A percentile compares a stretch with the other conserved stretches of the same genome.
phyloP scores from a whole-genome alignment of 2,329 filamentous ascomycete genomes.

The Escovopsis sp. region DNA sequence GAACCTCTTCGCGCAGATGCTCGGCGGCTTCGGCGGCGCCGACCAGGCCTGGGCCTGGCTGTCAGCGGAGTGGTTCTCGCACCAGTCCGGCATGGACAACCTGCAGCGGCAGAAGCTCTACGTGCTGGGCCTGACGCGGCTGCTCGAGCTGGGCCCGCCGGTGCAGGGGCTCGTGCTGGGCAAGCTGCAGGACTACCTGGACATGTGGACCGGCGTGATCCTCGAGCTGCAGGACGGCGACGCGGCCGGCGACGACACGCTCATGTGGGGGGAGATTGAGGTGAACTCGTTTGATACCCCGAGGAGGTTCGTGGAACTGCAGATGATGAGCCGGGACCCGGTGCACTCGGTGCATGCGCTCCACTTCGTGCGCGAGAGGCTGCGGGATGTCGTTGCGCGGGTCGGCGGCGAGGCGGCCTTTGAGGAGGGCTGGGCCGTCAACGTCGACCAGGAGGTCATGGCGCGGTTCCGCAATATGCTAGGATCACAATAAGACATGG shows the following conservation, averaged over 20 bases:
- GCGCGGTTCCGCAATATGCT: conserved; percentile 37
- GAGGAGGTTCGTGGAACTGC: conserved; percentile 37
- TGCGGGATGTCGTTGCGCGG: conserved; percentile 43
- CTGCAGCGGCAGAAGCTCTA: conserved; percentile 55
- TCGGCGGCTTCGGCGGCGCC: conserved; percentile 31
- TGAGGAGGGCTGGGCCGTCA: conserved; percentile 52
- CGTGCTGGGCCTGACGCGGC: conserved; percentile 54
- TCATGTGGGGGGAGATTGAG: conserved; percentile 32
- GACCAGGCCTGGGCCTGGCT: conserved; percentile 46
- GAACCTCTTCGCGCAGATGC: conserved; percentile 45
- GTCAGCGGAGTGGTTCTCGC: conserved; percentile 49
- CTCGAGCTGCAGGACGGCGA: conserved; percentile 49
- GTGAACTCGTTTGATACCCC: conserved; percentile 40
- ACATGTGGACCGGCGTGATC: conserved; percentile 60
- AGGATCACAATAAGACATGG: conserved; percentile 1
- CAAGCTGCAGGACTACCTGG: conserved; percentile 58
- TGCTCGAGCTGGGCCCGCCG: conserved; percentile 49
- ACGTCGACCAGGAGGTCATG: conserved; percentile 61
- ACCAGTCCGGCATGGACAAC: conserved; percentile 54
- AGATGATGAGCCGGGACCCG: conserved; percentile 44
- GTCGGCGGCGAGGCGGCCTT: conserved; percentile 53
- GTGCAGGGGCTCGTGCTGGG: conserved; percentile 42
- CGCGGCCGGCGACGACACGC: conserved; percentile 34
- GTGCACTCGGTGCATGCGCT: conserved; percentile 52
- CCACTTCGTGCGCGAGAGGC: conserved; percentile 46